phyloP scores from a whole-genome alignment of 441 rosid species.

The Aleurites moluccanus region DNA sequence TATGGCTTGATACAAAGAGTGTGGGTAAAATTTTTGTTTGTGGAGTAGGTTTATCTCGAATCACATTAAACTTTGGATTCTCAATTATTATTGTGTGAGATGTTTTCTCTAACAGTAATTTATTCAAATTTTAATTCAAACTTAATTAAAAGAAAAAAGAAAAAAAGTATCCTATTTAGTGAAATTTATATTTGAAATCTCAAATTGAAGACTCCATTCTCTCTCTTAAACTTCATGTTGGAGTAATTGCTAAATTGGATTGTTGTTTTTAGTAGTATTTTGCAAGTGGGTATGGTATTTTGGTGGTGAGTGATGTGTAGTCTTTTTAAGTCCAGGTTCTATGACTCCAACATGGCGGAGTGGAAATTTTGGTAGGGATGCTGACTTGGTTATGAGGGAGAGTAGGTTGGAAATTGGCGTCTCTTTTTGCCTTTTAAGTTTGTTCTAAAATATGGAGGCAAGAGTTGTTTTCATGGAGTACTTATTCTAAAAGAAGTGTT shows the following conservation, averaged over 20 bases:
- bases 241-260: neutral
- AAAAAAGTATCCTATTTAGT: no score
- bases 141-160: no score
- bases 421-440: neutral
- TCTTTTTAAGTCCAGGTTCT: neutral
- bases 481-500: conserved; percentile 8
- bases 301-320: neutral
- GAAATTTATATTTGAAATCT: no score
- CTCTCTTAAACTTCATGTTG: no score
- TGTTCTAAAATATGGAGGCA: conserved; percentile 31
- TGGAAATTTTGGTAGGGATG: neutral
- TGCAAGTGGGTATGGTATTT: neutral
- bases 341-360: neutral
- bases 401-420: neutral
- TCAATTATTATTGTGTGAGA: no score
- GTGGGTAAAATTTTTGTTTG: no score
- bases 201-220: no score
- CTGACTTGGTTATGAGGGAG: neutral
- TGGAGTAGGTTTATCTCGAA: no score
- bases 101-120: no score
- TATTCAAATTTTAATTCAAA: no score
- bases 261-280: neutral
- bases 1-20: no score
- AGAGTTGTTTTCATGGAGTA: conserved; percentile 29
- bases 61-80: no score